Percentiles rank a stretch among this genome's conserved stretches.
Evolutionary conservation across 1,139 yeast species (phyloP).

Genomic region (Ogataea hybrid): DNA sequence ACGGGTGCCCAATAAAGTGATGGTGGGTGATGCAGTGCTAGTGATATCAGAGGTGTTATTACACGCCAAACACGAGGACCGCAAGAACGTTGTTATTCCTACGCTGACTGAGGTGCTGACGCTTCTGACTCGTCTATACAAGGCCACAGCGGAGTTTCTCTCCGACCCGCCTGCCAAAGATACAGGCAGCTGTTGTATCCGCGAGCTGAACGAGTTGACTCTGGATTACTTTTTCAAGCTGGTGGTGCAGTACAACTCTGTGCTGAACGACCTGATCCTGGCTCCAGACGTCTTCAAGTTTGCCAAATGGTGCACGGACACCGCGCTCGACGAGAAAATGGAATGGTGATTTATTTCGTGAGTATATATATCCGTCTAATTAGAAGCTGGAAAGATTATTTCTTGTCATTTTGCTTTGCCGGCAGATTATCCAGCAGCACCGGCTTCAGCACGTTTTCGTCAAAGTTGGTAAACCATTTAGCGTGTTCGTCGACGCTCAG

Average conservation of each 20-base stretch:
- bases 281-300: conserved; percentile 61
- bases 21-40: conserved; percentile 63
- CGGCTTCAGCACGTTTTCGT: conserved; percentile 94
- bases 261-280: conserved; percentile 60
- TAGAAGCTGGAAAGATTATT: conserved; percentile 1
- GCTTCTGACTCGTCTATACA: conserved; percentile 56
- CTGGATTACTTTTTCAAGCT: conserved; percentile 62
- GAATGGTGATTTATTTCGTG: conserved; percentile 20
- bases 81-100: conserved; percentile 49
- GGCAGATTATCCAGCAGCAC: conserved; percentile 68
- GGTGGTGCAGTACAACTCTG: conserved; percentile 59
- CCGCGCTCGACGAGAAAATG: conserved; percentile 52
- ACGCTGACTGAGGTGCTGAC: conserved; percentile 58
- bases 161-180: conserved; percentile 31
- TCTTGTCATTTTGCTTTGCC: conserved; percentile 12
- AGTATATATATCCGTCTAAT: conserved; percentile 2
- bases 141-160: conserved; percentile 49
- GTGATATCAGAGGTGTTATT: conserved; percentile 55
- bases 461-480: conserved; percentile 90
- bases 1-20: conserved; percentile 55
- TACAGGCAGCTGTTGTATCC: conserved; percentile 42
- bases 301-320: conserved; percentile 71
- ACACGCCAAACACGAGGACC: conserved; percentile 66
- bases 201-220: conserved; percentile 58
- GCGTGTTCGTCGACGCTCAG: conserved; percentile 73